Conservation (phyloP, 108 stramenopile species). For the Nannochloropsis gaditana region DNA sequence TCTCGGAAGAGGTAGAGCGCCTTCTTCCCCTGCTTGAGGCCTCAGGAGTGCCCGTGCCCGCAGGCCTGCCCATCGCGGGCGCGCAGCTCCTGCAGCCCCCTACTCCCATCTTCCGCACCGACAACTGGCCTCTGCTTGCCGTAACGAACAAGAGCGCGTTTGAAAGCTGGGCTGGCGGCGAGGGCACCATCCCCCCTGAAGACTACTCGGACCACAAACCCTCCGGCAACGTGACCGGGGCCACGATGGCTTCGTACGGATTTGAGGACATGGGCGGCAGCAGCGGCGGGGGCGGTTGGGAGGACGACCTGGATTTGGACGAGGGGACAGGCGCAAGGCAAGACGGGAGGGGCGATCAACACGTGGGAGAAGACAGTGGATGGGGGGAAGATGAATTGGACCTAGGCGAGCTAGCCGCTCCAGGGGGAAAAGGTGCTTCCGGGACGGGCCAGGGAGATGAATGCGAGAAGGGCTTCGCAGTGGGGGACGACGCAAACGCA, state of each 20-base stretch:
- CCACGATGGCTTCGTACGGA: not conserved
- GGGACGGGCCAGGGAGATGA: not conserved
- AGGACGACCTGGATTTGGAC: constrained; percentile 65
- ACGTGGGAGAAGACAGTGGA: constrained; percentile 38
- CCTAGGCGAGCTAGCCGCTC: constrained; percentile 36
- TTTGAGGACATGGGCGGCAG: not conserved
- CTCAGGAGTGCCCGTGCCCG: not conserved
- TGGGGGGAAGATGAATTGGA: constrained; percentile 55
- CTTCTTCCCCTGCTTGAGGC: constrained; percentile 83
- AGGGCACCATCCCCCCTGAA: constrained; percentile 4
- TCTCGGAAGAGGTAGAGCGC: constrained; percentile 80
- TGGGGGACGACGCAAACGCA: constrained; percentile 60
- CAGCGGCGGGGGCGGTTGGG: constrained; percentile 41
- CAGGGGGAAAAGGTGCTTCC: not conserved
- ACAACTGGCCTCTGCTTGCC: constrained; percentile 87
- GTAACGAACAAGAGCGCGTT: constrained; percentile 12
- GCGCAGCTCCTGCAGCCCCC: constrained; percentile 76
- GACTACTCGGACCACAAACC: constrained; percentile 3
- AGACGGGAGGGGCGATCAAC: constrained; percentile 17
- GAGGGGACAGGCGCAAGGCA: constrained; percentile 26
- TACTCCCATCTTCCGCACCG: constrained; percentile 78
- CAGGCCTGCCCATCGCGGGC: not conserved
- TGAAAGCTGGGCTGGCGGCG: constrained; percentile 12
- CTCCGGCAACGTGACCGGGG: not conserved
- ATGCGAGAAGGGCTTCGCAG: not conserved